Evolutionary conservation across 2,329 filamentous ascomycete genomes (phyloP), one percentile per base, ranked within the genome.

Genomic region (Epichloe baconii): DNA sequence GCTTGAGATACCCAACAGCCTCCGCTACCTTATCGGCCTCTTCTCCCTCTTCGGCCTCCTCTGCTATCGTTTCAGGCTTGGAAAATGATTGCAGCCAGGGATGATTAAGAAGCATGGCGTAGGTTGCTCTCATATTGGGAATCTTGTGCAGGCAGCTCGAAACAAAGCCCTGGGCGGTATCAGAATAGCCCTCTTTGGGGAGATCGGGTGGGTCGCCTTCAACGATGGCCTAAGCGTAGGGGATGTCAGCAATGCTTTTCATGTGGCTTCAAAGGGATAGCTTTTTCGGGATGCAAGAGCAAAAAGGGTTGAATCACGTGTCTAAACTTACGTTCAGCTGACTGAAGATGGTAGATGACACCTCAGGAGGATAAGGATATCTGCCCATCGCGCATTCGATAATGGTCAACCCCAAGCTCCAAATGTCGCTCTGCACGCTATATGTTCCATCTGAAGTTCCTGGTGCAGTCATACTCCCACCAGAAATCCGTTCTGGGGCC

Each of bases 301-400:
- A 12, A 21, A 46, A 17, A 21, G 44, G n/a, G n/a, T 14, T 3
- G 12, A 10, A 2, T 10, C 12, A 42, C 14, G 2, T 31, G 31
- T 31, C 31, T 31, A 4, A 31, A 48, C 90, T 82, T 77, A 97
- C 93, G 61, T 86, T 94, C 36, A 98, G 75, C 65, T 98, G 93
- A 62, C 88, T 94, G 74, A 98, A 97, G 58, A 98, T 98, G 63
- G 95, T 97, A 65, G 91, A 93, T 58, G 94, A 97, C 1, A 94
- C 93, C 67, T 98, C 93, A 0, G 93, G 91, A 4, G 93, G 91
- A 62, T 98, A 98, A 1, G 93, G 93, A 66, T 98, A 98, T 59
- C 84, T 79, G 44, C 93, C 93, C 74, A 94, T 82, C 23, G 91
- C 91, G 66, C 91, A 97, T 68, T 98, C 93, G 59, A 98, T 95